Conservation (phyloP, 352 stramenopile genomes). For the Blastocystis sp. region DNA sequence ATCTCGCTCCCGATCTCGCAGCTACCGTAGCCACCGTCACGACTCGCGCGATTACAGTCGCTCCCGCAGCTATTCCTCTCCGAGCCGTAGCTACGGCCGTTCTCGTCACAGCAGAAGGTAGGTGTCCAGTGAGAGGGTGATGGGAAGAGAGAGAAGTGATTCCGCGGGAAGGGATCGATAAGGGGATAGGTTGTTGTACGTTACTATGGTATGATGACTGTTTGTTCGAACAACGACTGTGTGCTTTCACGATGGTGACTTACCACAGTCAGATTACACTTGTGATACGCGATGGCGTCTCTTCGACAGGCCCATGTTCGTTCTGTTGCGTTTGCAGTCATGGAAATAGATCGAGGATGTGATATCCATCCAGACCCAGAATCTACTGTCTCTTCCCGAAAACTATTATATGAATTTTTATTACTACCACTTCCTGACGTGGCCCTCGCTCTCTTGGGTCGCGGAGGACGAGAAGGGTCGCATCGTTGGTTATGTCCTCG, state of each 20-base stretch:
- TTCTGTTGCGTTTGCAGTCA: not conserved
- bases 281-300: not conserved
- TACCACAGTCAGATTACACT: too few species aligned
- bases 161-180: not conserved
- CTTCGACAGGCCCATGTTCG: slow-evolving; percentile 37
- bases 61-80: too few species aligned
- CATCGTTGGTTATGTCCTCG: slow-evolving; percentile 97
- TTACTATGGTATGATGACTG: not conserved
- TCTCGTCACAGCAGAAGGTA: not conserved
- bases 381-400: slow-evolving; percentile 97
- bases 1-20: not conserved
- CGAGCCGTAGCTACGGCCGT: not conserved
- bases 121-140: not conserved
- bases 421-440: slow-evolving; percentile 97
- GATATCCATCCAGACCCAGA: slow-evolving; percentile 94
- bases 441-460: slow-evolving; percentile 95
- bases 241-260: not conserved
- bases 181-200: not conserved
- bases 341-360: slow-evolving; percentile 78
- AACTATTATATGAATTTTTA: slow-evolving; percentile 99
- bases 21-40: not conserved
- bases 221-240: not conserved
- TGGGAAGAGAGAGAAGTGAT: not conserved
- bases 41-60: not conserved
- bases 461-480: slow-evolving; percentile 88